phyloP scores from a whole-genome alignment of 208 protist species.

The Trypanosoma boissoni region DNA sequence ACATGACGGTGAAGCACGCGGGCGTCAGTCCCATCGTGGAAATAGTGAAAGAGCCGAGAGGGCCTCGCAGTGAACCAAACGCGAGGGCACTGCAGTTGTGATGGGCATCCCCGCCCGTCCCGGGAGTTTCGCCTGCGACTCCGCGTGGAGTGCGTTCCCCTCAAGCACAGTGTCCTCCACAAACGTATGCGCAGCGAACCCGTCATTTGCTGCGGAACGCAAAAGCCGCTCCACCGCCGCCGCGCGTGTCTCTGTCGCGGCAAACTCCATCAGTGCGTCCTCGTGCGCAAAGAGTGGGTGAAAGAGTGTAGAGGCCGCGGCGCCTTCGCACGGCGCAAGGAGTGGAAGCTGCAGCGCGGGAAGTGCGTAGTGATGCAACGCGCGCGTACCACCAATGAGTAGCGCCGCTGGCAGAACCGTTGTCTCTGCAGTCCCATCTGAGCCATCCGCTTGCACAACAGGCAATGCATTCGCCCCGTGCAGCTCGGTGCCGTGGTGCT shows the following conservation, averaged over 20 bases:
- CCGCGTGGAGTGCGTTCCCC: not conserved
- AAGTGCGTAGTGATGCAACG: conserved; percentile 61
- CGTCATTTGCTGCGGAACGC: not conserved
- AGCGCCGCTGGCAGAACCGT: conserved; percentile 27
- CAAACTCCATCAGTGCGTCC: conserved; percentile 24
- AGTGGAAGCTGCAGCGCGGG: conserved; percentile 52
- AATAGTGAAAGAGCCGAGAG: conserved; percentile 27
- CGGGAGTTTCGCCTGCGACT: not conserved
- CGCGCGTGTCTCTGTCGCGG: not conserved
- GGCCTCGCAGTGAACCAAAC: conserved; percentile 8
- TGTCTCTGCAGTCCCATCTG: conserved; percentile 5
- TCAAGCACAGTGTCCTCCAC: conserved; percentile 18
- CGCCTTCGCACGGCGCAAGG: conserved; percentile 17
- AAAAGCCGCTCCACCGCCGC: conserved; percentile 11
- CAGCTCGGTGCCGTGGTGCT: conserved; percentile 14
- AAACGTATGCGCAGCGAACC: not conserved
- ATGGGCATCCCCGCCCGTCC: not conserved
- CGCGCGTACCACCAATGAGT: conserved; percentile 48
- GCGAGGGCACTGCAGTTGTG: not conserved
- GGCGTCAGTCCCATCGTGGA: not conserved
- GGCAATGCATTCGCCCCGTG: conserved; percentile 23
- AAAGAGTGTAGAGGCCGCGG: conserved; percentile 13
- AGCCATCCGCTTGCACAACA: conserved; percentile 21
- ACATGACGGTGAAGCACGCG: too few relatives aligned
- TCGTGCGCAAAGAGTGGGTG: conserved; percentile 21